phyloP scores from a whole-genome alignment of 1,284 basidiomycete species.

The Neolentinus lepideus region DNA sequence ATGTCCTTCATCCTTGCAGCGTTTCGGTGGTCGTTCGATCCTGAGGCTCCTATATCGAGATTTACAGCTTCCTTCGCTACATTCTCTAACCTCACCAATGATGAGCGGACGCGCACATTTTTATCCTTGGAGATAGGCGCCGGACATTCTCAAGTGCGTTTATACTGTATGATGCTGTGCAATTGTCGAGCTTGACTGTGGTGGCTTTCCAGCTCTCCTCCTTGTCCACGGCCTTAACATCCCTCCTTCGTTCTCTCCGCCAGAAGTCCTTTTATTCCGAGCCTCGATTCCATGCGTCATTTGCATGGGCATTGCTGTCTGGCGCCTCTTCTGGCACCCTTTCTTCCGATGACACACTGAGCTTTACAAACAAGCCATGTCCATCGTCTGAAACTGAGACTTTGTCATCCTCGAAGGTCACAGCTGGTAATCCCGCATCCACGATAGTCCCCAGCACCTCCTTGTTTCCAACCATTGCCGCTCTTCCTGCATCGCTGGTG shows the following conservation, averaged over 20 bases:
- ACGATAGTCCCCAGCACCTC: background rate
- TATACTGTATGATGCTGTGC: slow-evolving; percentile 8
- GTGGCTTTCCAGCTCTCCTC: slow-evolving; percentile 36
- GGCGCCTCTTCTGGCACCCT: background rate
- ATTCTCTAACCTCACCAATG: slow-evolving; percentile 67
- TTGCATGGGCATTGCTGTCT: slow-evolving; percentile 69
- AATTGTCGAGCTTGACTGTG: background rate
- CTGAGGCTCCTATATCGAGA: slow-evolving; percentile 27
- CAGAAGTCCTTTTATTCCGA: slow-evolving; percentile 68
- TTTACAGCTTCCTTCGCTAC: slow-evolving; percentile 66
- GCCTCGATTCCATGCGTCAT: slow-evolving; percentile 75
- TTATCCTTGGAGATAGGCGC: slow-evolving; percentile 70
- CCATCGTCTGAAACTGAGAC: slow-evolving; percentile 4
- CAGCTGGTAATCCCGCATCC: background rate
- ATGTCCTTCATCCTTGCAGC: slow-evolving; percentile 10
- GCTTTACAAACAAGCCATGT: background rate
- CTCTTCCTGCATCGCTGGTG: slow-evolving; percentile 43
- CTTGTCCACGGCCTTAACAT: slow-evolving; percentile 44
- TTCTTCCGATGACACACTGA: background rate
- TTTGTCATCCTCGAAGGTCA: background rate
- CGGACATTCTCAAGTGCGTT: slow-evolving; percentile 59
- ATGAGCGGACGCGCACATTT: slow-evolving; percentile 72
- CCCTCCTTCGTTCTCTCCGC: slow-evolving; percentile 46
- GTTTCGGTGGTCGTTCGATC: no score
- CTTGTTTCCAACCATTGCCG: slow-evolving; percentile 38